Evolutionary conservation across 352 stramenopile genomes (phyloP).

Genomic region (Plasmopara muralis): DNA sequence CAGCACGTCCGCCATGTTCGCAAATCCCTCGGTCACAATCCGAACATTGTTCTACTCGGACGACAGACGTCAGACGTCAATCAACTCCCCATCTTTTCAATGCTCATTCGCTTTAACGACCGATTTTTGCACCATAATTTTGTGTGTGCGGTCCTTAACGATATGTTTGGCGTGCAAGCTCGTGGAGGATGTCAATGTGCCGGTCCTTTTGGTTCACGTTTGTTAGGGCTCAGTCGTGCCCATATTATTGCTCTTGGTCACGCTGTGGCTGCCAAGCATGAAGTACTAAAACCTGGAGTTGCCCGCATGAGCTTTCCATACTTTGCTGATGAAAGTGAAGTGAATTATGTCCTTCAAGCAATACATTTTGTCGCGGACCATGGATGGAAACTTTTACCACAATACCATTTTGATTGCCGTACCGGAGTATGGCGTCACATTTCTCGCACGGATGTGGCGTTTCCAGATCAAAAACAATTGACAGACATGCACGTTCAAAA

Average conservation of each 20-base stretch:
- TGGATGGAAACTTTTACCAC: constrained; percentile 89
- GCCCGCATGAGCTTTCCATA: constrained; percentile 91
- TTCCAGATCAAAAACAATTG: constrained; percentile 9
- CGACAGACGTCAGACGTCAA: constrained; percentile 27
- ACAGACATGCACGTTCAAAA: constrained; percentile 1
- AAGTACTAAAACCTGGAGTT: constrained; percentile 93
- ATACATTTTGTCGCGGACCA: constrained; percentile 90
- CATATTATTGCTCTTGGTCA: constrained; percentile 67
- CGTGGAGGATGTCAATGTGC: constrained; percentile 76
- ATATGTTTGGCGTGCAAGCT: constrained; percentile 94
- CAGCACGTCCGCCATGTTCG: constrained; percentile 33
- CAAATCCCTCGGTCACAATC: constrained; percentile 35
- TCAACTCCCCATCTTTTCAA: constrained; percentile 91
- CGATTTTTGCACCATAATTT: constrained; percentile 98
- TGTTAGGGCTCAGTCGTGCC: constrained; percentile 86
- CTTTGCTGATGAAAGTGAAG: constrained; percentile 70
- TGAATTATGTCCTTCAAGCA: constrained; percentile 90
- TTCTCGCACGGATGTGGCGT: constrained; percentile 3
- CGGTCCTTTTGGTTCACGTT: constrained; percentile 88
- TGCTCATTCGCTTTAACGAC: constrained; percentile 86
- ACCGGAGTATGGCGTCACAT: constrained; percentile 88
- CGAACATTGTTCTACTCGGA: constrained; percentile 85
- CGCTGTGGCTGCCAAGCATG: constrained; percentile 83
- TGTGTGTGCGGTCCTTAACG: constrained; percentile 95
- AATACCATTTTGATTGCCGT: constrained; percentile 92